These are phyloP conservation scores for Phytophthora megakarya DNA, from an alignment of 352 stramenopile species.

Conservation along the genomic window DNA sequence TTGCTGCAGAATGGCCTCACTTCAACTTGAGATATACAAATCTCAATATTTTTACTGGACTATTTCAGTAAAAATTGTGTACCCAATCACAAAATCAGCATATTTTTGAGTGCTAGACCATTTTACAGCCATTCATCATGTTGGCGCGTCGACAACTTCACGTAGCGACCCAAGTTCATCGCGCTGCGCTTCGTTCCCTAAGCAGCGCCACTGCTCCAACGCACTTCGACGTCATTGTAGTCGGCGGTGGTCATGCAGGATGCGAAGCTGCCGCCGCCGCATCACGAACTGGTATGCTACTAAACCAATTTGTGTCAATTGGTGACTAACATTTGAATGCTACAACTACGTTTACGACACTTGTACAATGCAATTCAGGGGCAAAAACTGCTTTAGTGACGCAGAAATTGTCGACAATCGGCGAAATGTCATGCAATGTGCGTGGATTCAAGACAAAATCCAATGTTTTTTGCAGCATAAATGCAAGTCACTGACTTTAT, in stretches of 20 bases:
- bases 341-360: not conserved
- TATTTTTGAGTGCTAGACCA: constrained; percentile 6
- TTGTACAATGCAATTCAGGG: constrained; percentile 50
- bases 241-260: constrained; percentile 63
- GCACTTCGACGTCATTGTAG: constrained; percentile 62
- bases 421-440: constrained; percentile 98
- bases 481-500: not conserved
- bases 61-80: too few species aligned
- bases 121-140: constrained; percentile 39
- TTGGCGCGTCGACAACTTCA: constrained; percentile 19
- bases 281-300: constrained; percentile 46
- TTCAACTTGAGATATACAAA: constrained; percentile 19
- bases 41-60: not conserved
- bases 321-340: constrained; percentile 2
- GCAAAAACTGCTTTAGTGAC: constrained; percentile 96
- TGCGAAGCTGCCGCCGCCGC: constrained; percentile 63
- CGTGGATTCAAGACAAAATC: constrained; percentile 12
- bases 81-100: not conserved
- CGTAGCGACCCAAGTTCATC: constrained; percentile 12
- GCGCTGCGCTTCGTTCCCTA: constrained; percentile 20
- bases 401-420: constrained; percentile 94
- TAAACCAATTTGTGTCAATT: not conserved
- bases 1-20: too few species aligned
- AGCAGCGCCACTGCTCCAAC: constrained; percentile 13
- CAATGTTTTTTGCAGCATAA: not conserved